These are phyloP conservation scores for Acarospora socialis DNA, from an alignment of 2,329 filamentous ascomycete species.

Conservation along the genomic window DNA sequence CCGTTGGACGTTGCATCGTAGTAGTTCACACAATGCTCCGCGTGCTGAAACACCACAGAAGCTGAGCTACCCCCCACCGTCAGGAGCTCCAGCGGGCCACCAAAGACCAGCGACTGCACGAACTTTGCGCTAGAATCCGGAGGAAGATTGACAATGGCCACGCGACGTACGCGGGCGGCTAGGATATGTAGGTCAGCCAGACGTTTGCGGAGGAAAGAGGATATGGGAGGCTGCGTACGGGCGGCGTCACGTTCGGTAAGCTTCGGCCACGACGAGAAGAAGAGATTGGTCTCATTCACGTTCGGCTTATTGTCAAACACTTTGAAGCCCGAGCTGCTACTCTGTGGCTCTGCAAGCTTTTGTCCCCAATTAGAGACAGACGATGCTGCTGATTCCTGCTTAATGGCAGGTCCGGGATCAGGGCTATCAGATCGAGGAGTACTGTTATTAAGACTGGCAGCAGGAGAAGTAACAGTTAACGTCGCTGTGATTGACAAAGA, in stretches of 20 bases:
- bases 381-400: too few relatives aligned
- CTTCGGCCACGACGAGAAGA: too few relatives aligned
- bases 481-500: too few relatives aligned
- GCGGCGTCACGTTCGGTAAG: too few relatives aligned
- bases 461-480: too few relatives aligned
- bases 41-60: conserved; percentile 23
- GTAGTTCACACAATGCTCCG: conserved; percentile 23
- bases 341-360: too few relatives aligned
- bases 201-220: not conserved
- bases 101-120: conserved; percentile 25
- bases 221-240: not conserved
- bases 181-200: conserved; percentile 1
- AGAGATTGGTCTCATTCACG: conserved; percentile 18
- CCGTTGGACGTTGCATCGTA: conserved; percentile 24
- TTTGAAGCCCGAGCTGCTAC: too few relatives aligned
- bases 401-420: too few relatives aligned
- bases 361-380: too few relatives aligned
- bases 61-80: conserved; percentile 14
- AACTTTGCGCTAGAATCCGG: conserved; percentile 19
- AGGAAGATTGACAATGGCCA: conserved; percentile 26
- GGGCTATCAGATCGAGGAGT: too few relatives aligned
- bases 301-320: conserved; percentile 12
- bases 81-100: conserved; percentile 25
- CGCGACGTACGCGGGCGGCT: conserved; percentile 19
- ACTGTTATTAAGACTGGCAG: too few relatives aligned